Evolutionary conservation across 2,329 filamentous ascomycete genomes (phyloP), one percentile per base, ranked within the genome.

Genomic region (Acarospora socialis): DNA sequence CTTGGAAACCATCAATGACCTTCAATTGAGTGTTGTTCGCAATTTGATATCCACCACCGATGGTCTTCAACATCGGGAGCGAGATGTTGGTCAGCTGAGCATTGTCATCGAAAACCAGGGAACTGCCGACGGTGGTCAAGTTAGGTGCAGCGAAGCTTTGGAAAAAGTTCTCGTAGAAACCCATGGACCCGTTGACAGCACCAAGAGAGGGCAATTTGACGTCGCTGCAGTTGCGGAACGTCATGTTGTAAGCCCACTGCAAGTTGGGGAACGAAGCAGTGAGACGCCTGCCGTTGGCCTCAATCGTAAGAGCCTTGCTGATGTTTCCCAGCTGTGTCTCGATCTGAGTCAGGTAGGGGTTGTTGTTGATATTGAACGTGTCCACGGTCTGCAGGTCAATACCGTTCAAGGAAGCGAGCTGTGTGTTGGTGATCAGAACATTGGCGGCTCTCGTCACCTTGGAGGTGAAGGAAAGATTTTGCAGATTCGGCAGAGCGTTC

Each of bases 301-400:
- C 72, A 52, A 98, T 74, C 49, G 69, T 74, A 32, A 94, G 63
- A 28, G 66, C 56, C 35, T 70, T 65, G 43, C 69, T 78, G 47
- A 93, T 70, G 61, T 81, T 87, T 55, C 68, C 68, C 37, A 95
- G 68, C 53, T 79, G 70, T 57, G 84, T 81, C 52, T 72, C 70
- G 63, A 92, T 81, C 39, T 65, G 66, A 52, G 70, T 72, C 46
- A 98, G 68, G 52, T 78, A 77, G 40, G 63, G 63, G 73, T 95
- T 95, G 76, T 93, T 93, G 70, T 81, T 78, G 59, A 98, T 78
- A 55, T 81, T 66, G 54, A 98, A 71, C 44, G 63, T 66, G 35
- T 71, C 68, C 33, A 83, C 76, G n/a, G 68, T 67, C 42, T 72
- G 59, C 42, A 95, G 67, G 54, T 83, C 79, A 54, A 98, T 80